phyloP scores from a whole-genome alignment of 2,329 filamentous ascomycete genomes.

The Cyphellophora europaea region DNA sequence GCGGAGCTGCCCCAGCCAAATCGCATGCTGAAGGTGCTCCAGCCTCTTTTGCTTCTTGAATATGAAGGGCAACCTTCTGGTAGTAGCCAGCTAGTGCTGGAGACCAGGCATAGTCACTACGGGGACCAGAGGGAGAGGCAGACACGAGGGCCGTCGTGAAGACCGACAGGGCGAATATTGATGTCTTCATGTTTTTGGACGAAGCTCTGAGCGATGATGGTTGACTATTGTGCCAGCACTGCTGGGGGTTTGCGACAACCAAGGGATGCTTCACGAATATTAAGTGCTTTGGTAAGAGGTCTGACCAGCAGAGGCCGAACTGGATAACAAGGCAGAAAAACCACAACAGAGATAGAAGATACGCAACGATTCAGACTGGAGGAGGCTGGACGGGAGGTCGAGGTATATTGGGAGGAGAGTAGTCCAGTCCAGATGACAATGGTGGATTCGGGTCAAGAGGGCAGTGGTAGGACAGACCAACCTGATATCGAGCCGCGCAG shows the following conservation, averaged over 20 bases:
- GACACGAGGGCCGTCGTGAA: neutral
- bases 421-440: no score
- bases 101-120: constrained; percentile 23
- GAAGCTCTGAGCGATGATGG: no score
- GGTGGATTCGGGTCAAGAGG: constrained; percentile 1
- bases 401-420: no score
- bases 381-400: constrained; percentile 3
- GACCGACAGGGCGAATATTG: constrained; percentile 14
- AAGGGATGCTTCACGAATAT: no score
- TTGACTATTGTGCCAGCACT: no score
- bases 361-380: constrained; percentile 2
- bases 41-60: constrained; percentile 20
- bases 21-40: constrained; percentile 23
- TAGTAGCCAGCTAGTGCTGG: constrained; percentile 30
- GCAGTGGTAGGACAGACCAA: constrained; percentile 9
- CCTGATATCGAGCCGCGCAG: neutral
- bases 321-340: neutral
- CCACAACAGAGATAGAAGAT: constrained; percentile 2
- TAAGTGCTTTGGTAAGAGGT: neutral
- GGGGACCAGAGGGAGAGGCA: neutral
- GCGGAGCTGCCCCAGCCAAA: constrained; percentile 24
- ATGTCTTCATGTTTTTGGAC: constrained; percentile 10
- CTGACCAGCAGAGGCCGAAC: constrained; percentile 4
- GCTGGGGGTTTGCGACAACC: no score
- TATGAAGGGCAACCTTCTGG: constrained; percentile 29